phyloP scores from a whole-genome alignment of 2,329 filamentous ascomycete species.

The Fusarium nurragi region DNA sequence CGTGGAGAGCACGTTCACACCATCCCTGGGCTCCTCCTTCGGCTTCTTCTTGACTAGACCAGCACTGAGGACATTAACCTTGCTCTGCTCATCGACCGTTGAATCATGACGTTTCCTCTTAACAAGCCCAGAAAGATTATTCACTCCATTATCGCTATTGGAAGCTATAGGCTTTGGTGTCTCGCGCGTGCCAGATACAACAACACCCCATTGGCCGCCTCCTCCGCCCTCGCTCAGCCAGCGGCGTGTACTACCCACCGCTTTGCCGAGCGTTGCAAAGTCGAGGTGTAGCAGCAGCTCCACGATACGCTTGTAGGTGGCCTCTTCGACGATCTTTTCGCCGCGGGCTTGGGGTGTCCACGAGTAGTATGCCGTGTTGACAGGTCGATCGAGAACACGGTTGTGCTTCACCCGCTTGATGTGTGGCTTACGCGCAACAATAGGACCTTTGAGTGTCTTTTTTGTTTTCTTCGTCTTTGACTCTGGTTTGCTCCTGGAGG shows the following conservation, averaged over 20 bases:
- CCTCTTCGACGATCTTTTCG: slow-evolving; percentile 69
- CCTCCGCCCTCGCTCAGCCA: slow-evolving; percentile 75
- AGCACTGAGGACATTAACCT: slow-evolving; percentile 58
- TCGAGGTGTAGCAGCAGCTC: slow-evolving; percentile 78
- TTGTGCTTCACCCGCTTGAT: slow-evolving; percentile 68
- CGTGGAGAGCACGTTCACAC: slow-evolving; percentile 59
- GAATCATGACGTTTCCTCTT: slow-evolving; percentile 56
- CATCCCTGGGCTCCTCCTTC: slow-evolving; percentile 51
- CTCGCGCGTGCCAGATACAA: slow-evolving; percentile 57
- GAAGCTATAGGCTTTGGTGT: slow-evolving; percentile 19
- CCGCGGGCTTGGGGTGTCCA: slow-evolving; percentile 73
- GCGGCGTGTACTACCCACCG: slow-evolving; percentile 70
- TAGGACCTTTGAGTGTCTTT: slow-evolving; percentile 65
- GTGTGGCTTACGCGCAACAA: slow-evolving; percentile 70
- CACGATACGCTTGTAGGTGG: slow-evolving; percentile 72
- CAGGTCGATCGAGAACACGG: slow-evolving; percentile 60
- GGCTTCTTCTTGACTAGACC: slow-evolving; percentile 64
- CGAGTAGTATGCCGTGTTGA: slow-evolving; percentile 68
- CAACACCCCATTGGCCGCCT: slow-evolving; percentile 62
- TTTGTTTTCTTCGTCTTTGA: slow-evolving; percentile 50
- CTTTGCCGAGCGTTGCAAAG: slow-evolving; percentile 72
- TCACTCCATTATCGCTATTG: slow-evolving; percentile 46
- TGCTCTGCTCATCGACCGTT: slow-evolving; percentile 29
- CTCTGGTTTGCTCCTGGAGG: slow-evolving; percentile 27
- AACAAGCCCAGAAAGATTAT: slow-evolving; percentile 60